Evolutionary conservation across 305 asterid species (phyloP).

Genomic region (Ilex paraguariensis): DNA sequence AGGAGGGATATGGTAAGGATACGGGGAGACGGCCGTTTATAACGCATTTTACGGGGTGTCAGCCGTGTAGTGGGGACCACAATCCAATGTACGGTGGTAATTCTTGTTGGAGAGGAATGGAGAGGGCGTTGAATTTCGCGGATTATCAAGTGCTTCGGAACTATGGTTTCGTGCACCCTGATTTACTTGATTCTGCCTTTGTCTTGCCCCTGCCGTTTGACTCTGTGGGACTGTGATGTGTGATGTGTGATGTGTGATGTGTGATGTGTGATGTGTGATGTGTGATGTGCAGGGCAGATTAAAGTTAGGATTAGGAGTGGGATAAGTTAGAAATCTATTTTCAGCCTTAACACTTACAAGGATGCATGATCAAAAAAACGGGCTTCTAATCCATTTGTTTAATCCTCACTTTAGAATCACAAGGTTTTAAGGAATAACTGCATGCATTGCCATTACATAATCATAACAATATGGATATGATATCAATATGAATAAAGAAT

Average conservation of each 20-base stretch:
- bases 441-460: too few relatives aligned
- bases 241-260: too few relatives aligned
- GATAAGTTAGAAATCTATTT: slow-evolving; percentile 3
- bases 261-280: too few relatives aligned
- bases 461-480: too few relatives aligned
- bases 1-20: slow-evolving; percentile 19
- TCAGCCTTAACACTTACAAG: too few relatives aligned
- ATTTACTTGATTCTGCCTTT: slow-evolving; percentile 29
- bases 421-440: too few relatives aligned
- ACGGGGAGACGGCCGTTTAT: slow-evolving; percentile 69
- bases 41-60: slow-evolving; percentile 85
- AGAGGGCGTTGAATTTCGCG: slow-evolving; percentile 72
- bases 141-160: slow-evolving; percentile 71
- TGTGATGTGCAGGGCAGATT: slow-evolving; percentile 5
- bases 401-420: too few relatives aligned
- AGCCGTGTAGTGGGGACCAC: slow-evolving; percentile 77
- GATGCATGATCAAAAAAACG: too few relatives aligned
- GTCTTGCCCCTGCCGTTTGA: slow-evolving; percentile 44
- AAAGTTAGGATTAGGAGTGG: slow-evolving; percentile 3
- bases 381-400: too few relatives aligned
- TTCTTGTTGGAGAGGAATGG: slow-evolving; percentile 66
- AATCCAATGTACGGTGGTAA: slow-evolving; percentile 49
- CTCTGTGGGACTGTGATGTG: slow-evolving; percentile 3
- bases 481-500: too few relatives aligned
- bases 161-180: slow-evolving; percentile 55